phyloP scores from a whole-genome alignment of 2,329 filamentous ascomycete species.

The Paradendryphiella salina region DNA sequence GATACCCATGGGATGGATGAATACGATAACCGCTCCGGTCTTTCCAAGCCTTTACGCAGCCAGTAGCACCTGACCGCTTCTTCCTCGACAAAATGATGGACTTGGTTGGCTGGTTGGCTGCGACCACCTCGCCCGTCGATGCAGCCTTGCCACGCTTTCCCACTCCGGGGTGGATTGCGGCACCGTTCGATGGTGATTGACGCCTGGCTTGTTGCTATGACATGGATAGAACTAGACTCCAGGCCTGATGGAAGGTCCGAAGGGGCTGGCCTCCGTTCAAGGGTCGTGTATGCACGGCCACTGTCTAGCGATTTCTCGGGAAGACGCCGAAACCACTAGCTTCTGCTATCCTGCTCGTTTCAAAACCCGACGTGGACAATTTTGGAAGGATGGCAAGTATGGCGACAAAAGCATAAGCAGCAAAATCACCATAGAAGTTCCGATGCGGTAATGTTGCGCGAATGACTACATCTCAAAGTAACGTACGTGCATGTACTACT shows the following conservation, averaged over 20 bases:
- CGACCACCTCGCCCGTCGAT: constrained; percentile 22
- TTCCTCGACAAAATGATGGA: constrained; percentile 9
- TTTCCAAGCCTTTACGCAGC: constrained; percentile 23
- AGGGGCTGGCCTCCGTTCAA: constrained; percentile 2
- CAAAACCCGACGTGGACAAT: not conserved
- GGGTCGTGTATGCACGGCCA: constrained; percentile 3
- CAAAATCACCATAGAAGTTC: not conserved
- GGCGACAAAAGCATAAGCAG: constrained; percentile 4
- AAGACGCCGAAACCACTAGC: constrained; percentile 7
- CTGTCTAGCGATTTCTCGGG: constrained; percentile 1
- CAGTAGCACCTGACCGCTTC: constrained; percentile 33
- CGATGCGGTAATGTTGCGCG: constrained; percentile 2
- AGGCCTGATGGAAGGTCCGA: not conserved
- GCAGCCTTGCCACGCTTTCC: constrained; percentile 31
- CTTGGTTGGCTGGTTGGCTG: constrained; percentile 31
- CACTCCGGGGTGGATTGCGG: constrained; percentile 11
- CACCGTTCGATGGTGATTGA: constrained; percentile 9
- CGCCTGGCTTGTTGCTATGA: constrained; percentile 4
- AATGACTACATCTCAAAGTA: not conserved
- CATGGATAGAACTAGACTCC: constrained; percentile 6
- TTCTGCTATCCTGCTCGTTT: constrained; percentile 3
- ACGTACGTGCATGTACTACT: not conserved
- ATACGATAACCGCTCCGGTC: constrained; percentile 26
- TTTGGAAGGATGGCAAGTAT: constrained; percentile 4
- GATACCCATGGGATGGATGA: constrained; percentile 26